Conservation (phyloP, 2,329 filamentous ascomycete genomes). For the Exophiala sp. region DNA sequence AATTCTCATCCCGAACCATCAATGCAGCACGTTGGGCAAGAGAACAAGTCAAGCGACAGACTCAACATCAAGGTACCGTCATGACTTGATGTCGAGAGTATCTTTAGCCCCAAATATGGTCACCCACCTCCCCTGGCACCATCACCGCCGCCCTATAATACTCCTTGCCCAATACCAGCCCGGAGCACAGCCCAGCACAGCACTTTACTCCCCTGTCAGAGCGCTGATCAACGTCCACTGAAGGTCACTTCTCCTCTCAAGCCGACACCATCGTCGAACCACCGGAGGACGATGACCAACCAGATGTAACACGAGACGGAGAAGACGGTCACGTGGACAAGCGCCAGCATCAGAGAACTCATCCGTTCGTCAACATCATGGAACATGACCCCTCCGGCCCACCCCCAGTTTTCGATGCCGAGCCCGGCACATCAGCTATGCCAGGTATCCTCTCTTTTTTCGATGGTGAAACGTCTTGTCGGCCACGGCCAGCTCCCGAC, state of each 20-base stretch:
- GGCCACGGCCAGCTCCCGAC: neutral
- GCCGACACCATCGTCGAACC: constrained; percentile 14
- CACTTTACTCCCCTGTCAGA: constrained; percentile 19
- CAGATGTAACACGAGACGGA: constrained; percentile 12
- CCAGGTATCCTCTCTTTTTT: neutral
- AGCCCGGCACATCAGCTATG: neutral
- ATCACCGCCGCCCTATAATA: constrained; percentile 11
- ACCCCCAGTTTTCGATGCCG: neutral
- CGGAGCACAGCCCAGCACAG: constrained; percentile 16
- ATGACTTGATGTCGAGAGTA: constrained; percentile 26
- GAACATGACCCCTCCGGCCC: too few relatives aligned
- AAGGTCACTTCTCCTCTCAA: constrained; percentile 25
- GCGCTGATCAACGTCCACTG: constrained; percentile 23
- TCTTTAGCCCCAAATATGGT: constrained; percentile 15
- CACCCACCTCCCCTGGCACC: constrained; percentile 17
- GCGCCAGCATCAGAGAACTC: constrained; percentile 4
- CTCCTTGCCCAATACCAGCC: constrained; percentile 18
- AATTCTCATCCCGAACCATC: constrained; percentile 78
- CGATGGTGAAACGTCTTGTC: neutral
- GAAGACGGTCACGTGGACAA: constrained; percentile 20
- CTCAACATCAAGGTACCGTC: constrained; percentile 30
- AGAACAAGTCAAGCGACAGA: constrained; percentile 92
- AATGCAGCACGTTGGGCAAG: constrained; percentile 96
- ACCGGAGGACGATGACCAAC: constrained; percentile 18
- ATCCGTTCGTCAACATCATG: too few relatives aligned